Evolutionary conservation across 495 filamentous ascomycete genomes (phyloP), one percentile per base, ranked within the genome.

Genomic region (Tirmania nivea): DNA sequence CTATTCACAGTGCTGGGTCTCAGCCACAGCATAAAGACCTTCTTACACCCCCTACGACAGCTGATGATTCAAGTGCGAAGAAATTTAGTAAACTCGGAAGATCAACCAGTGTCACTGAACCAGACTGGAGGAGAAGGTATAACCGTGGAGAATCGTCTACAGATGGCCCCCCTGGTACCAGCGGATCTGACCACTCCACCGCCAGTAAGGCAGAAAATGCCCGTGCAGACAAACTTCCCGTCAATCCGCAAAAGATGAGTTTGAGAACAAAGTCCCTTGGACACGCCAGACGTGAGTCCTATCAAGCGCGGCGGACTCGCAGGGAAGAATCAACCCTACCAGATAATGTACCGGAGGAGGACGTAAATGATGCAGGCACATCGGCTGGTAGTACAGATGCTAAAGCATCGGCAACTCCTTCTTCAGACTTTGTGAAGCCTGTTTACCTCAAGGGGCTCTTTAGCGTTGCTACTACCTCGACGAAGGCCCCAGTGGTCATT

Each of bases 361-460:
- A 59, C 34, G 31, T 48, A 12, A 56, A 52, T 10, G 62, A 65
- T 20, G 58, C 51, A 20, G 55, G 58, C 34, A 57, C 59, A 19
- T 61, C 59, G 11, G 49, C 55, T 8, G 65, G 60, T 17, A 62
- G 63, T 19, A 61, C 53, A 52, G 65, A 64, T 45, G 65, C 60
- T 48, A 59, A 52, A 35, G 37, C 17, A 34, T 51, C 21, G 52
- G 52, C 36, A 52, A 65, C 62, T 20, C 62, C 55, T 48, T 59
- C 62, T 36, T 63, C 62, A 16, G 62, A 65, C 45, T 65, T 54
- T 58, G 77, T 81, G 45, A 96, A 94, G 62, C 92, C 92, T 1
- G 90, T 96, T 25, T 99, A 81, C 63, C 77, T 99, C 25, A 99
- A 99, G 66, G 90, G 90, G 20, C 77, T 99, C 21, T 99, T 99